A percentile compares a stretch with the other conserved stretches of the same genome.
phyloP scores from a whole-genome alignment of 2,329 filamentous ascomycete genomes.

The Stagonosporopsis vannaccii region DNA sequence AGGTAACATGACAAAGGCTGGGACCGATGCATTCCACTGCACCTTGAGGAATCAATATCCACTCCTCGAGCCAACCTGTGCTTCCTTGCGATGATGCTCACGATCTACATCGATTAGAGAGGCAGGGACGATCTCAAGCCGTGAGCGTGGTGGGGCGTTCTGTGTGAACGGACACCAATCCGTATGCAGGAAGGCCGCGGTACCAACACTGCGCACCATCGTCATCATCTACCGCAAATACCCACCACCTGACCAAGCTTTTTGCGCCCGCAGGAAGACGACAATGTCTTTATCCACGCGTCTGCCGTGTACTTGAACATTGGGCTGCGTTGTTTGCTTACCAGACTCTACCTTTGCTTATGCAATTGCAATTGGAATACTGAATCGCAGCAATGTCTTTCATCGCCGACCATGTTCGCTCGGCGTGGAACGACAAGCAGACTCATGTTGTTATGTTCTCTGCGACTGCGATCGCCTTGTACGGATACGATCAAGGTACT shows the following conservation, averaged over 20 bases:
- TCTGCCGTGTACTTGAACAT: not conserved
- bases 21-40: not conserved
- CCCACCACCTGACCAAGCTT: conserved; percentile 16
- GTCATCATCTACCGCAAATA: conserved; percentile 20
- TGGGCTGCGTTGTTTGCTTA: not conserved
- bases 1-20: not conserved
- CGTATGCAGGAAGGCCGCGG: conserved; percentile 1
- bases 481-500: conserved; percentile 54
- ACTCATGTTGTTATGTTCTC: conserved; percentile 61
- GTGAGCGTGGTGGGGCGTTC: conserved; percentile 3
- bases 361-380: conserved; percentile 5
- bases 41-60: not conserved
- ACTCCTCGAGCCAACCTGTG: too few species aligned
- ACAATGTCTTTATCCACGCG: conserved; percentile 1
- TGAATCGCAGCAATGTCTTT: conserved; percentile 19
- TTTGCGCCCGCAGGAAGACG: conserved; percentile 9
- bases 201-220: conserved; percentile 14
- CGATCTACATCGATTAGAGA: conserved; percentile 16
- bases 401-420: conserved; percentile 25
- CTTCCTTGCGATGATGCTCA: not conserved
- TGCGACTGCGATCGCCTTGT: conserved; percentile 62
- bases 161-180: conserved; percentile 1
- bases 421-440: conserved; percentile 49
- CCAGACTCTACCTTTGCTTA: not conserved
- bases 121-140: conserved; percentile 4